Conservation (phyloP, 495 filamentous ascomycete species). For the Talaromyces thailandensis region DNA sequence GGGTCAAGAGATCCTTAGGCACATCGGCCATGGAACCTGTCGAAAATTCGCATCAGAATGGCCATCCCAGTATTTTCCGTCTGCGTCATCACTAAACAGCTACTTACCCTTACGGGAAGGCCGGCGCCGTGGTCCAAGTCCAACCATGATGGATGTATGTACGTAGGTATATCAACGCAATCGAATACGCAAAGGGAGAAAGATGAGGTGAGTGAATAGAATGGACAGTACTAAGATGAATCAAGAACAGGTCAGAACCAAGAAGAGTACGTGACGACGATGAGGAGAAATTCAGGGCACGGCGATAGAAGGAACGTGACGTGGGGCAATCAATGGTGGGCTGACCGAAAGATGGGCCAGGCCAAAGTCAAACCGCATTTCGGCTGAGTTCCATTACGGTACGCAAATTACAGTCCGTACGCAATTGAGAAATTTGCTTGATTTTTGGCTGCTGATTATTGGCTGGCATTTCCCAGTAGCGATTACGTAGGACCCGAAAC, state of each 20-base stretch:
- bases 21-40: constrained; percentile 70
- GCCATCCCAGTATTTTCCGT: constrained; percentile 7
- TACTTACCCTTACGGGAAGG: constrained; percentile 69
- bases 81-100: constrained; percentile 9
- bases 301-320: not conserved
- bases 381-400: not conserved
- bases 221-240: not conserved
- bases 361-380: not conserved
- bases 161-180: not conserved
- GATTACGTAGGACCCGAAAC: too few species aligned
- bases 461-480: too few species aligned
- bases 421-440: not conserved
- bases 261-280: not conserved
- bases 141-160: constrained; percentile 53
- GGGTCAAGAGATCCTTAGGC: constrained; percentile 72
- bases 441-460: not conserved
- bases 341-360: not conserved
- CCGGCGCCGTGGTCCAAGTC: constrained; percentile 60
- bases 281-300: not conserved
- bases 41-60: constrained; percentile 19
- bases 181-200: not conserved
- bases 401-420: not conserved
- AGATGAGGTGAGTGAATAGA: not conserved
- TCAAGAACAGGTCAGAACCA: not conserved
- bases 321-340: not conserved